These are phyloP conservation scores for Podaxis sp. DNA, from an alignment of 768 basidiomycete genomes.

Conservation along the genomic window DNA sequence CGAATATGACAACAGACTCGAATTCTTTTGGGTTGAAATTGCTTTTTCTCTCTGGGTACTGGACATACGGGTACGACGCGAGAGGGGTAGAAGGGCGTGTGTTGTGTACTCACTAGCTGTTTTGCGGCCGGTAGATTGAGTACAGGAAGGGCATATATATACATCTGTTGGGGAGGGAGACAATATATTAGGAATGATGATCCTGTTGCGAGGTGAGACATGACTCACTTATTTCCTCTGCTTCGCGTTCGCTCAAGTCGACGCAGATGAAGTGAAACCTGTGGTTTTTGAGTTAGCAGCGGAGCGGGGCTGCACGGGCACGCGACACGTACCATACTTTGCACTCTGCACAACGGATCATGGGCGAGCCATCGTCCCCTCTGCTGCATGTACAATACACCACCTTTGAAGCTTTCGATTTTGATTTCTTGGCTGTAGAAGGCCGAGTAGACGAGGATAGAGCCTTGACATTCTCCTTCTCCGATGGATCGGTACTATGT, in stretches of 20 bases:
- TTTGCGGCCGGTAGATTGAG: slow-evolving; percentile 57
- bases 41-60: slow-evolving; percentile 15
- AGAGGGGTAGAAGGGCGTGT: slow-evolving; percentile 22
- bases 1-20: slow-evolving; percentile 8
- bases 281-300: slow-evolving; percentile 10
- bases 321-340: slow-evolving; percentile 58
- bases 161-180: slow-evolving; percentile 38
- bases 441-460: slow-evolving; percentile 17
- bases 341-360: slow-evolving; percentile 75
- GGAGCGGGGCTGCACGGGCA: neutral
- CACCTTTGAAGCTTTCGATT: slow-evolving; percentile 21
- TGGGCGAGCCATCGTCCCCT: slow-evolving; percentile 76
- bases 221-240: slow-evolving; percentile 76
- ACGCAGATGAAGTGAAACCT: slow-evolving; percentile 90
- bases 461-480: slow-evolving; percentile 27
- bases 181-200: neutral
- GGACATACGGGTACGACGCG: slow-evolving; percentile 26
- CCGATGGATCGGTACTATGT: slow-evolving; percentile 13
- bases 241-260: slow-evolving; percentile 56
- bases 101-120: slow-evolving; percentile 72
- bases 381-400: slow-evolving; percentile 63
- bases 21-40: slow-evolving; percentile 9
- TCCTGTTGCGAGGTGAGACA: neutral
- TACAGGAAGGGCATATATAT: slow-evolving; percentile 55
- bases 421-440: slow-evolving; percentile 16